Base-by-base conservation (phyloP, 331 rosid species). In the Arachis monticola region DNA sequence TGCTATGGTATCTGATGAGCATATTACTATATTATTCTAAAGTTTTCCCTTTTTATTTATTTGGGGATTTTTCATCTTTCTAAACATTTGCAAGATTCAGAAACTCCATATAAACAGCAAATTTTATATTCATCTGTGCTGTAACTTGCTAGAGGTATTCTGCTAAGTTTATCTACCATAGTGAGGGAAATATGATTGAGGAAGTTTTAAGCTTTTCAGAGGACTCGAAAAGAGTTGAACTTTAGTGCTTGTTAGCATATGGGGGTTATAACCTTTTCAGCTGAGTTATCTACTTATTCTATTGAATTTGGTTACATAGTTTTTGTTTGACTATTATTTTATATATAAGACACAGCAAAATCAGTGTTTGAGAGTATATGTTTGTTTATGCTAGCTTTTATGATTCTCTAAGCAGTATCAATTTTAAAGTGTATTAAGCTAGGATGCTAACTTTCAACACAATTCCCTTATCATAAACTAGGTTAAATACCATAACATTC, bases 1-100 rank as follows among this genome's bases (percentile, higher is more conserved):
- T 32, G 59, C 50, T 64, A 50, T 47, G 50, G 70, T 74, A 69
- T 74, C 80, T 66, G 53, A 70, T 75, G 65, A 77, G 52, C 62
- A 70, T 70, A 74, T 67, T 82, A 74, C 27, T 17, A 17, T 17
- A 17, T 17, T 17, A 17, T 17, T 17, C 22, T 17, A 17, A 17
- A 17, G 22, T 17, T 17, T 17, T 17, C 22, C 22, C 22, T 17
- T 17, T 17, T 17, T 17, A 17, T 17, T 17, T 17, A 17, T 17
- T 17, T 17, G 22, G 22, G 22, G 22, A 17, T 17, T 17, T 17
- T 17, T 17, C 22, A 17, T 17, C 52, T 31, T 44, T 68, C 53
- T 78, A 22, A 45, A 42, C 56, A 66, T 46, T 4, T 51, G 81
- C 35, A 64, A 57, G 73, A 69, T 65, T 76, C 70, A 47, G 40